These are phyloP conservation scores for Curvularia sp. DNA, from an alignment of 2,329 filamentous ascomycete genomes.

Conservation along the genomic window DNA sequence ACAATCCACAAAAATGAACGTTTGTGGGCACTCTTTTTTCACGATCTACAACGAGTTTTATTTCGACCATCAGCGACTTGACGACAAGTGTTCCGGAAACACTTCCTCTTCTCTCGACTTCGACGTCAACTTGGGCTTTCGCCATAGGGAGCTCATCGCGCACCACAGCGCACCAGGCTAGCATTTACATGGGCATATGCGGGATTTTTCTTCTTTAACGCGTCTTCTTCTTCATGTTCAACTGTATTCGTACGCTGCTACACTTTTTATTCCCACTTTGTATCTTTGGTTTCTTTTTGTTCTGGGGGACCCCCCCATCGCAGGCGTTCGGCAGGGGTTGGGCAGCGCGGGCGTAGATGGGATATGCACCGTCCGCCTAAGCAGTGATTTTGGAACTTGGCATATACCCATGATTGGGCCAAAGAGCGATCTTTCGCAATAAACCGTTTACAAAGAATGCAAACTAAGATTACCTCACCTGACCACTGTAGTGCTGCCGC, in stretches of 20 bases:
- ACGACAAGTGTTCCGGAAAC: slow-evolving; percentile 28
- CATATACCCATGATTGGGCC: slow-evolving; percentile 3
- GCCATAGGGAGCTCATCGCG: slow-evolving; percentile 2
- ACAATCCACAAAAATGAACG: not conserved
- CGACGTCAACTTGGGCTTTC: not conserved
- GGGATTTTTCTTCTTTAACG: not conserved
- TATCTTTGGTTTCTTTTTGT: not conserved
- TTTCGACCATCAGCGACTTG: slow-evolving; percentile 27
- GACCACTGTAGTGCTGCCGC: not conserved
- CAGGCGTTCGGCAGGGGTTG: slow-evolving; percentile 11
- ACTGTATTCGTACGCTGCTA: slow-evolving; percentile 5
- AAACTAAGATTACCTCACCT: slow-evolving; percentile 1
- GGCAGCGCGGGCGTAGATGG: slow-evolving; percentile 1
- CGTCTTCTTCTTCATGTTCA: not conserved
- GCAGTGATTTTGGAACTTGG: not conserved
- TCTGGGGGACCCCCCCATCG: not conserved
- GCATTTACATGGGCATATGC: slow-evolving; percentile 19
- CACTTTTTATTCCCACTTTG: slow-evolving; percentile 8
- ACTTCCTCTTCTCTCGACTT: slow-evolving; percentile 11
- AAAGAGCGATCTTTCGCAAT: not conserved
- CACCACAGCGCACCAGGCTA: slow-evolving; percentile 6
- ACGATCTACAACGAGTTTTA: slow-evolving; percentile 29
- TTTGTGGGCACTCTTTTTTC: slow-evolving; percentile 10
- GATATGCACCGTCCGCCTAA: slow-evolving; percentile 4
- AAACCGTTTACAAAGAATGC: not conserved